phyloP scores from a whole-genome alignment of 23 red algal genomes.

The Pyropia yezoensis region DNA sequence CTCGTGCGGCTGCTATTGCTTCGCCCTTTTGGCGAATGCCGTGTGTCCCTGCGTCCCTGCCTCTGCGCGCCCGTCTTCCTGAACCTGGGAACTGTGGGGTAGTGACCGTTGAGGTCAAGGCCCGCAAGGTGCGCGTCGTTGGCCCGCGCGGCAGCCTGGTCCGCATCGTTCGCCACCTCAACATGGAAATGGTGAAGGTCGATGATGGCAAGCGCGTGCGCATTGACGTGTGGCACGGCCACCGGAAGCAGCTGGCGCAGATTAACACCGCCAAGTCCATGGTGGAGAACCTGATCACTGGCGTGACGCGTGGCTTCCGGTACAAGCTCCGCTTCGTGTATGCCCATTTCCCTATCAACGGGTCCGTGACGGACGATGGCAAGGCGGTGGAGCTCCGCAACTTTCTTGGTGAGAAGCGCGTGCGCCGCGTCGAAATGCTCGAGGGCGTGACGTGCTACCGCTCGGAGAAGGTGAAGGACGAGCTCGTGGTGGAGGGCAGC shows the following conservation, averaged over 20 bases:
- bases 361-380: conserved; percentile 73
- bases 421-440: conserved; percentile 82
- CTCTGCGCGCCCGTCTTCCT: background rate
- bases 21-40: conserved; percentile 1
- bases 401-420: conserved; percentile 97
- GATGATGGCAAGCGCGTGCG: conserved; percentile 69
- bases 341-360: conserved; percentile 98
- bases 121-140: conserved; percentile 56
- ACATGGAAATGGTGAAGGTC: conserved; percentile 48
- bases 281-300: conserved; percentile 86
- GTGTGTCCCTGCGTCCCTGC: background rate
- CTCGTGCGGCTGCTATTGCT: background rate
- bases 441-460: conserved; percentile 69
- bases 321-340: conserved; percentile 99
- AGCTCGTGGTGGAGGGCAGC: conserved; percentile 80
- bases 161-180: conserved; percentile 46
- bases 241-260: conserved; percentile 69
- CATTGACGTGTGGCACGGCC: conserved; percentile 93
- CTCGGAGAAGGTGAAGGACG: conserved; percentile 85
- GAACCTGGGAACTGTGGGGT: background rate
- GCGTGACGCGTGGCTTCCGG: conserved; percentile 73
- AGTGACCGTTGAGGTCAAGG: conserved; percentile 66
- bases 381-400: conserved; percentile 86
- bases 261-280: conserved; percentile 84
- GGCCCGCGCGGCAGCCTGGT: conserved; percentile 79